Evolutionary conservation across 2,329 filamentous ascomycete genomes (phyloP), one percentile per base, ranked within the genome.

Genomic region (Stagonosporopsis rhizophila): DNA sequence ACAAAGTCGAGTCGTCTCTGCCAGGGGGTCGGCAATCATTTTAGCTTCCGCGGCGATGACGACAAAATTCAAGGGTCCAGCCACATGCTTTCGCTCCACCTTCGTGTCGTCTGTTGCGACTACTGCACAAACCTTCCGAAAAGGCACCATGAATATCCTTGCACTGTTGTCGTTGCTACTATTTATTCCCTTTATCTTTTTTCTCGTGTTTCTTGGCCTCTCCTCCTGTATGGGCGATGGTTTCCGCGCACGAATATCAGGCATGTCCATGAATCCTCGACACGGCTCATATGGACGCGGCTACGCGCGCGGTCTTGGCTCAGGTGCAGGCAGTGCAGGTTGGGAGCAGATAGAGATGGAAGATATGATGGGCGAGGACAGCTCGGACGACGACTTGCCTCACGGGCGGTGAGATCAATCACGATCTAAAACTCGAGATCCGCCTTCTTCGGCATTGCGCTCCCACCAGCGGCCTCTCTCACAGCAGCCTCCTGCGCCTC

Each of bases 381-480:
- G 63, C 49, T 64, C 69, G 4, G 61, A 77, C 37, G 66, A 72
- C 30, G 39, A 39, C 39, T 17, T 47, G 4, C 48, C 53, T 17
- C 53, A 19, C 25, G 41, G 32, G 19, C 53, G 42, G 7, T 56
- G 47, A 52, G 30, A 25, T 23, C 23, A 17, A 3, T 14, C 17
- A 17, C 30, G 3, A 34, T 17, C 61, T 61, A 75, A 44, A 96
- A 96, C 47, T 95, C 90, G 45, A 96, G 83, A 62, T 89, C 87
- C 35, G 69, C 64, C 60, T 76, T 77, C 46, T 65, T 72, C 42
- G 74, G 73, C 53, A 91, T 91, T 47, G 82, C 83, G 2, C 83
- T 59, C 75, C 77, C 45, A 71, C 70, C 59, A 30, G 71, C 68
- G 59, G 38, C 68, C 75, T 54, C 77, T 44, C 69, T 62, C 14